Base-by-base conservation (phyloP, 1,284 basidiomycete species). In the Peniophora sp. region DNA sequence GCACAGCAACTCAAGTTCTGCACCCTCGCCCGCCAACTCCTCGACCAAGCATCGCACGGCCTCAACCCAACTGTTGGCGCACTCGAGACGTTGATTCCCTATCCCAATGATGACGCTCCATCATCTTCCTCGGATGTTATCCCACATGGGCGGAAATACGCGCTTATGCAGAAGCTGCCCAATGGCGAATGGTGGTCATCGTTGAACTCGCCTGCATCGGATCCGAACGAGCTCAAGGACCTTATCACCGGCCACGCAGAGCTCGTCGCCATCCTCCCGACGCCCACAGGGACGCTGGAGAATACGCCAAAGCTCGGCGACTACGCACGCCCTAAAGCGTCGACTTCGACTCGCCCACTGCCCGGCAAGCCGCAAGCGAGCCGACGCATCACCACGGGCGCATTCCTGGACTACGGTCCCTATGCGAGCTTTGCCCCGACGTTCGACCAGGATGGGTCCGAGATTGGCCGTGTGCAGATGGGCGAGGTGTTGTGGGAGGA, bases 181-280 rank as follows among this genome's bases (percentile, higher is more conserved):
- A 75, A 73, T 2, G 85, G 81, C 25, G 82, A 85, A 54, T 88
- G 81, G 69, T 91, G 86, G 83, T 76, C 85, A 8, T 88, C 86
- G n/a, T 71, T 84, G 51, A 75, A 74, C 62, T 73, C 79, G n/a
- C 68, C 74, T 48, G 54, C 60, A 44, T 59, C 61, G 3, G 69
- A 72, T 32, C 63, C 58, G 0, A 68, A 69, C 36, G 66, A 72
- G 38, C 60, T 85, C 49, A 78, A 73, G 55, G 68, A 73, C 51
- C 60, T 86, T 6, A 64, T 71, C 14, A 80, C 79, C 11, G 85
- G 77, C 17, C 75, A 86, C 55, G 85, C 89, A 16, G 85, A 89
- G 52, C 76, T 91, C 47, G 85, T 85, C 17, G 76, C 81, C 46
- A 71, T 89, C 58, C 68, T 89, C 11, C 86, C 88, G 2, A 70